Conservation (phyloP, 805 yeast genomes). For the Candida railenensis region DNA sequence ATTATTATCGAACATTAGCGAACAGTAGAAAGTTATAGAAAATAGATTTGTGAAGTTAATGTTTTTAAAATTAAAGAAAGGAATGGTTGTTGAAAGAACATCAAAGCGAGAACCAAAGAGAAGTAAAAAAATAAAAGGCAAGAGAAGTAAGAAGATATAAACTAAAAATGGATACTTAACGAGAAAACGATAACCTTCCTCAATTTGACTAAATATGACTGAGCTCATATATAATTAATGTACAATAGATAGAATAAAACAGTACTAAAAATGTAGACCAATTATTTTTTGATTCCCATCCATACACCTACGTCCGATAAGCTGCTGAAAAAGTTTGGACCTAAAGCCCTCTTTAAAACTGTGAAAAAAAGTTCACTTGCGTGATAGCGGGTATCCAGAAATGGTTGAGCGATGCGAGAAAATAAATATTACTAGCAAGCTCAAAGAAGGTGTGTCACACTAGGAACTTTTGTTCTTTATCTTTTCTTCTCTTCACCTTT, state of each 20-base stretch:
- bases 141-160: neutral
- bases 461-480: too few relatives aligned
- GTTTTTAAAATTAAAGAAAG: neutral
- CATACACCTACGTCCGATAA: too few relatives aligned
- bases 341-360: neutral
- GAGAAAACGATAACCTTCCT: neutral
- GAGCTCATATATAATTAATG: neutral
- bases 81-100: neutral
- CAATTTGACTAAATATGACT: neutral
- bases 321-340: too few relatives aligned
- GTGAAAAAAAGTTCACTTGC: neutral
- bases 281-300: neutral
- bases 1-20: slow-evolving; percentile 61
- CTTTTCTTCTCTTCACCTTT: too few relatives aligned
- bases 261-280: too few relatives aligned
- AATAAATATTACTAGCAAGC: too few relatives aligned
- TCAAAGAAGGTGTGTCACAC: too few relatives aligned
- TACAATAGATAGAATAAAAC: neutral
- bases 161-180: neutral
- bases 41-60: neutral
- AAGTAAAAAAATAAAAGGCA: neutral
- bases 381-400: neutral
- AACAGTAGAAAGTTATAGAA: slow-evolving; percentile 11
- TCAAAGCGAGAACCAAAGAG: neutral
- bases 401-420: too few relatives aligned